Conservation (phyloP, 805 yeast genomes). For the Candida maris region DNA sequence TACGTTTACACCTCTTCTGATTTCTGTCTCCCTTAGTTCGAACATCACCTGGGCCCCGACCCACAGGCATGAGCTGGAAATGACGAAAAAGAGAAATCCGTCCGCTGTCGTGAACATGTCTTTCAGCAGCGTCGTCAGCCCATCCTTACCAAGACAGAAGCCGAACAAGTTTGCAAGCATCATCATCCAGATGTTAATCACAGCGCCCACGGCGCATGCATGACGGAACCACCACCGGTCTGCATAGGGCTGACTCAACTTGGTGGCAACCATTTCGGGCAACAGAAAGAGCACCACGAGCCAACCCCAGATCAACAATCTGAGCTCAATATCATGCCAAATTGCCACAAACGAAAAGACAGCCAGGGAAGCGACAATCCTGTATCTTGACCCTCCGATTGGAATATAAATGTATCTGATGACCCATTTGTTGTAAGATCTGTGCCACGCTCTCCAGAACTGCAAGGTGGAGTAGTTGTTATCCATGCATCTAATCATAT, state of each 20-base stretch:
- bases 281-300: conserved; percentile 76
- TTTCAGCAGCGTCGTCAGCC: conserved; percentile 58
- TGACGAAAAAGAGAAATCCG: conserved; percentile 62
- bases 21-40: conserved; percentile 84
- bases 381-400: conserved; percentile 72
- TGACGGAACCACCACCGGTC: conserved; percentile 70
- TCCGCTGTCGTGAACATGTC: conserved; percentile 70
- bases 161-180: conserved; percentile 95
- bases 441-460: conserved; percentile 99
- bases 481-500: conserved; percentile 94
- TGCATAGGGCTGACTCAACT: conserved; percentile 31
- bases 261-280: conserved; percentile 75
- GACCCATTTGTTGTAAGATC: conserved; percentile 89
- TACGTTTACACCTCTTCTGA: conserved; percentile 75
- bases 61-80: conserved; percentile 64
- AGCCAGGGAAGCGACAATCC: conserved; percentile 72
- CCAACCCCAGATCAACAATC: conserved; percentile 94
- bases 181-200: conserved; percentile 93
- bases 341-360: conserved; percentile 95
- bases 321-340: conserved; percentile 96
- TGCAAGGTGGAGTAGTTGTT: conserved; percentile 89
- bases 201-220: conserved; percentile 83
- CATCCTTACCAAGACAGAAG: conserved; percentile 89
- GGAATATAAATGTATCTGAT: conserved; percentile 88
- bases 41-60: conserved; percentile 92